Base-by-base conservation (phyloP, 768 basidiomycete species). In the Suillus placidus region DNA sequence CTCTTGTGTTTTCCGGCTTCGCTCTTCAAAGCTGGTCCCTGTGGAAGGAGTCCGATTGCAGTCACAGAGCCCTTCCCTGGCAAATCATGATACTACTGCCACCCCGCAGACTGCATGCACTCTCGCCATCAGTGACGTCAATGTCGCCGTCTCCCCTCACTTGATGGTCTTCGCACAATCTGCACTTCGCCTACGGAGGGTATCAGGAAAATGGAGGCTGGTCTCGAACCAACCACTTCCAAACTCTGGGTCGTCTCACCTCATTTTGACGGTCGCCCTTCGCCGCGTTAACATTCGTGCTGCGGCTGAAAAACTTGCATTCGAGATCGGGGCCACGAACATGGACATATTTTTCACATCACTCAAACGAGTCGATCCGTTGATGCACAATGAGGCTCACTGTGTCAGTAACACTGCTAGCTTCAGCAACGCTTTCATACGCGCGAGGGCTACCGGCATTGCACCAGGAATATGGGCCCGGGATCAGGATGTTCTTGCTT, bases 241-340 rank as follows among this genome's bases (percentile, higher is more conserved):
- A 9, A 51, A 30, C 26, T 57, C 7, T 47, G 23, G 42, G 43
- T 67, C 62, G 47, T 77, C 66, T 63, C 69, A 78, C 52, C 45
- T 71, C 8, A 82, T 87, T 60, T 51, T 84, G 14, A 74, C 82
- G 6, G 71, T 84, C 7, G 76, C 77, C 42, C 69, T 89, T 57
- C 79, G 76, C 8, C 79, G 73, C 9, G 68, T 90, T 51, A 81
- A 80, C 34, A 71, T 91, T n/a, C 84, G 83, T 63, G 90, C 90
- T 9, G 87, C 85, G 6, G 90, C 91, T 8, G 88, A 89, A 71
- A 92, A 88, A 70, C 79, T 93, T 35, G 79, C 85, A 20, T 83
- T 91, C 63, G 91, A 90, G 61, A 81, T 89, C 63, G 84, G 83
- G 18, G 71, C 85, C 32, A 76, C 80, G 3, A 75, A 74, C 14